Base-by-base conservation (phyloP, 352 stramenopile genomes). In the Phytopythium aichiense region DNA sequence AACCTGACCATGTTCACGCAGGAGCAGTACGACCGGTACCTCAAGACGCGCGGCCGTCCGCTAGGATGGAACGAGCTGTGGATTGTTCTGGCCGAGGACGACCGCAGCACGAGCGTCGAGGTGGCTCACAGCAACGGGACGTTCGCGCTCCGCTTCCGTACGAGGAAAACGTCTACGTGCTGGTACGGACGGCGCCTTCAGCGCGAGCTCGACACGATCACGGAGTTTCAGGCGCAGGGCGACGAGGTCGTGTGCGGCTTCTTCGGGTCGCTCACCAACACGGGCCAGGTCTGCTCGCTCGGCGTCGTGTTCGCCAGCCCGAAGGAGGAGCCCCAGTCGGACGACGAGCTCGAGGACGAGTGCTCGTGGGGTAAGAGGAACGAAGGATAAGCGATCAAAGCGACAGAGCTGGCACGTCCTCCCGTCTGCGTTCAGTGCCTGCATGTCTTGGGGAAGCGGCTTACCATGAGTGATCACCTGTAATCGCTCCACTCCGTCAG, bases 271-370 rank as follows among this genome's bases (percentile, higher is more conserved):
- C 30, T 56, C 20, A 60, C 54, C 18, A 23, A 30, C 28, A 40
- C 22, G 13, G 59, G 46, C 38, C n/a, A 38, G 23, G 51, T 65
- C 38, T 65, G 51, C 38, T 59, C 50, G 4, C 22, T 63, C 23
- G 58, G 58, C 20, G 58, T 23, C 45, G 48, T 57, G 22, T 63
- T 45, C 23, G n/a, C 46, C 30, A 33, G n/a, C 7, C 18, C 49
- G 13, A 11, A 25, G 31, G 30, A 7, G 9, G 56, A n/a, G 53
- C 53, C 20, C 2, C 8, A 38, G 54, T 50, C n/a, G 2, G 22
- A 48, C 11, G 45, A 49, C 13, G 43, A 54, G 37, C 8, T 22
- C 11, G 9, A 7, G 30, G 28, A 48, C 12, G 42, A 22, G 4
- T 61, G 7, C 30, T 7, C 30, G 43, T 62, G 33, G 20, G 37